Base-by-base conservation (phyloP, 108 stramenopile genomes). In the Aurantiochytrium sp. region DNA sequence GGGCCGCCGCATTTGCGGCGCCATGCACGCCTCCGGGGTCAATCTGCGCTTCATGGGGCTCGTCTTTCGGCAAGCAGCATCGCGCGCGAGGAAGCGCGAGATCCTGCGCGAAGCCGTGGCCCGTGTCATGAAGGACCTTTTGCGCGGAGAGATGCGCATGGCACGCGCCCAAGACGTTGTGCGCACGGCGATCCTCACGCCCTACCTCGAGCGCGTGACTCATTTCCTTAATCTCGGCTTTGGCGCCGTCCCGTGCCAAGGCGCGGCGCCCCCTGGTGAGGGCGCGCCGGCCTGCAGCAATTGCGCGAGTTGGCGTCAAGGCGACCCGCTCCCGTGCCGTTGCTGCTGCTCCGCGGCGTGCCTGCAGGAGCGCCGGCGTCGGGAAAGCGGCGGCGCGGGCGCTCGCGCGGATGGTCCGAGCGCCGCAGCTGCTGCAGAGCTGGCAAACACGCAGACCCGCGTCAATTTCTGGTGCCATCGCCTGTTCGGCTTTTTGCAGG, bases 71-170 rank as follows among this genome's bases (percentile, higher is more conserved):
- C 73, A 42, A 6, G 45, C 42, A 6, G 27, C 6, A 17, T 17
- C 2, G 10, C 39, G 24, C 0, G 73, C 73, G 24, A 12, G 39
- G 6, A 41, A 48, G 17, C 36, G 30, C 21, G 42, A 48, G 6
- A 12, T 81, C 24, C 24, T 81, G 39, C 39, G 6, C n/a, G 73
- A 81, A 19, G 73, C 73, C 45, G 73, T 42, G 17, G 39, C 73
- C 6, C 39, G 73, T 6, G 73, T 81, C n/a, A 6, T 81, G 0
- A 81, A 81, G 24, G 73, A 41, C 24, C 45, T 81, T 24, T n/a
- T 81, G 24, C 73, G 73, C 12, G 73, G 3, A 37, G 73, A 81
- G n/a, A 81, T 81, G 73, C 73, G 73, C 45, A 30, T 65, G 27
- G 59, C 59, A 10, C 27, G 59, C 0, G 19, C 32, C 10, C 59